phyloP scores from a whole-genome alignment of 2,329 filamentous ascomycete species.

The Aspergillus terreus region DNA sequence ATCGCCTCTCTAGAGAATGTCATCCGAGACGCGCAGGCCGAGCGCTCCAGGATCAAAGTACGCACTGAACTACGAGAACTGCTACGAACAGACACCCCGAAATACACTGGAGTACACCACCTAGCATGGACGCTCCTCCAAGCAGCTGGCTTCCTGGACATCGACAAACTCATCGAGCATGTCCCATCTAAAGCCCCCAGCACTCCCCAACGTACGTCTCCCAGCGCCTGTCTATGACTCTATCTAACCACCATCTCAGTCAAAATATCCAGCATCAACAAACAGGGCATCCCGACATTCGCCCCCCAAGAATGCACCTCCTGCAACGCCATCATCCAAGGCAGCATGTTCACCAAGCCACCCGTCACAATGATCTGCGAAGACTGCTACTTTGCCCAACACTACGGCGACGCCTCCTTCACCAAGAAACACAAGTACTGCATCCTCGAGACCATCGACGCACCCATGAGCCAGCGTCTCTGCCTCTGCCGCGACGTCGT shows the following conservation, averaged over 20 bases:
- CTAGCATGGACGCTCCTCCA: conserved; percentile 32
- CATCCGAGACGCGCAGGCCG: conserved; percentile 4
- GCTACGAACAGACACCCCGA: not conserved
- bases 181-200: conserved; percentile 21
- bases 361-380: conserved; percentile 27
- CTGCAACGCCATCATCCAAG: conserved; percentile 21
- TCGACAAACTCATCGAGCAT: conserved; percentile 39
- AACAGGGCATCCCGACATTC: not conserved
- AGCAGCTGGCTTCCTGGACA: conserved; percentile 33
- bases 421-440: conserved; percentile 35
- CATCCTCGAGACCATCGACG: conserved; percentile 24
- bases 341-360: conserved; percentile 21
- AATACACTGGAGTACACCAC: conserved; percentile 8
- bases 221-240: not conserved
- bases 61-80: not conserved
- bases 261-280: not conserved
- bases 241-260: not conserved
- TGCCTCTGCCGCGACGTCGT: conserved; percentile 2
- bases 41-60: not conserved
- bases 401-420: conserved; percentile 25
- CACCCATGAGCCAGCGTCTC: conserved; percentile 20
- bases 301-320: conserved; percentile 8
- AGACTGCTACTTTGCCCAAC: conserved; percentile 28
- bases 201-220: conserved; percentile 17
- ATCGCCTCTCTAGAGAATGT: not conserved